phyloP scores from a whole-genome alignment of 176 grass and related monocot genomes.

The Aegilops umbellulata region DNA sequence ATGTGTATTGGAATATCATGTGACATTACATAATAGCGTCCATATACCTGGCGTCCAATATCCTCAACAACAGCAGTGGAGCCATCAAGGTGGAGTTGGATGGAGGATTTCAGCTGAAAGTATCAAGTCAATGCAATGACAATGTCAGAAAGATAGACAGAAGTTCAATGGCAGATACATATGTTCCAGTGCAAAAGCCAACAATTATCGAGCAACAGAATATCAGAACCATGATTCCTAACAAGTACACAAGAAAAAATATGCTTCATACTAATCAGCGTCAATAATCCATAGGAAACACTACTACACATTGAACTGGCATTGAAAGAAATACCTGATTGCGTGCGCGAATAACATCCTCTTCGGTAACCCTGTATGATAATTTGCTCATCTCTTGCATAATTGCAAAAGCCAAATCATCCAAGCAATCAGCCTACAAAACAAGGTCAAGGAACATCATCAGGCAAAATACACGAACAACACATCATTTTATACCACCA shows the following conservation, averaged over 20 bases:
- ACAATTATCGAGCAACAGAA: not conserved
- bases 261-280: not conserved
- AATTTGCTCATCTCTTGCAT: slow-evolving; percentile 95
- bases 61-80: slow-evolving; percentile 89
- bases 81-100: slow-evolving; percentile 96
- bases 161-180: not conserved
- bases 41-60: slow-evolving; percentile 88
- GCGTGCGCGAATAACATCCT: slow-evolving; percentile 96
- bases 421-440: slow-evolving; percentile 86
- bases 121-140: slow-evolving; percentile 23
- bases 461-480: not conserved
- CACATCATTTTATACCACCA: not conserved
- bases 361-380: slow-evolving; percentile 89
- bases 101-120: slow-evolving; percentile 96
- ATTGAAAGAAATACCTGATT: slow-evolving; percentile 64
- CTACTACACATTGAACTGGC: not conserved
- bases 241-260: not conserved
- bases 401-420: slow-evolving; percentile 95
- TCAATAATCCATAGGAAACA: not conserved
- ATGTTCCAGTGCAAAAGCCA: too few relatives aligned
- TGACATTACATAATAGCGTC: not conserved
- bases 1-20: not conserved
- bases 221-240: slow-evolving; percentile 16
- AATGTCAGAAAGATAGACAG: slow-evolving; percentile 2
- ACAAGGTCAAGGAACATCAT: not conserved